These are phyloP conservation scores for Wallacemonas sp. DNA, from an alignment of 208 protist species.

Conservation along the genomic window DNA sequence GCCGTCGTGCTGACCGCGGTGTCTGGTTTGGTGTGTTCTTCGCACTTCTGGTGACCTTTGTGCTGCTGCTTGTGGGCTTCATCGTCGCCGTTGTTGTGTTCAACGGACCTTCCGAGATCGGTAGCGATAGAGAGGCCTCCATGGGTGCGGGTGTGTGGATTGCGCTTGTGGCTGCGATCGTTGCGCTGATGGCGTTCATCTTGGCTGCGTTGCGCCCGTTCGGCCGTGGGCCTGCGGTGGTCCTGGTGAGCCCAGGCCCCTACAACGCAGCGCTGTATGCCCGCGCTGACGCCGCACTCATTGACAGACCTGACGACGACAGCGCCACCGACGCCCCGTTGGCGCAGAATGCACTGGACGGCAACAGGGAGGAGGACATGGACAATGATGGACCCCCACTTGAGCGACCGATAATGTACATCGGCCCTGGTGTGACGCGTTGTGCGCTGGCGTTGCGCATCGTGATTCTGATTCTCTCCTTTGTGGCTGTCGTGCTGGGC, in stretches of 20 bases:
- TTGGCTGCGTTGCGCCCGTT: neutral
- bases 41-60: neutral
- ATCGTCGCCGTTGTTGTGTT: conserved; percentile 5
- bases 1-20: conserved; percentile 1
- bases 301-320: too few species aligned
- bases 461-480: neutral
- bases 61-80: conserved; percentile 2
- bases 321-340: too few species aligned
- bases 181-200: conserved; percentile 1
- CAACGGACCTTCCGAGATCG: conserved; percentile 4
- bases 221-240: neutral
- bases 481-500: conserved; percentile 12
- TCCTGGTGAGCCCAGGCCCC: neutral
- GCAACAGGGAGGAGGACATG: neutral
- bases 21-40: conserved; percentile 2
- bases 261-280: too few species aligned
- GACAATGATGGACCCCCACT: too few species aligned
- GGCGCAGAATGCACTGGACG: too few species aligned
- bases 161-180: conserved; percentile 1
- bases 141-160: conserved; percentile 2
- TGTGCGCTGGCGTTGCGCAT: conserved; percentile 4
- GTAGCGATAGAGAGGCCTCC: too few species aligned
- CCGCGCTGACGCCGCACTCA: too few species aligned
- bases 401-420: conserved; percentile 1
- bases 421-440: neutral